Conservation (phyloP, 78 protist species). For the Chrysochromulina parva region DNA sequence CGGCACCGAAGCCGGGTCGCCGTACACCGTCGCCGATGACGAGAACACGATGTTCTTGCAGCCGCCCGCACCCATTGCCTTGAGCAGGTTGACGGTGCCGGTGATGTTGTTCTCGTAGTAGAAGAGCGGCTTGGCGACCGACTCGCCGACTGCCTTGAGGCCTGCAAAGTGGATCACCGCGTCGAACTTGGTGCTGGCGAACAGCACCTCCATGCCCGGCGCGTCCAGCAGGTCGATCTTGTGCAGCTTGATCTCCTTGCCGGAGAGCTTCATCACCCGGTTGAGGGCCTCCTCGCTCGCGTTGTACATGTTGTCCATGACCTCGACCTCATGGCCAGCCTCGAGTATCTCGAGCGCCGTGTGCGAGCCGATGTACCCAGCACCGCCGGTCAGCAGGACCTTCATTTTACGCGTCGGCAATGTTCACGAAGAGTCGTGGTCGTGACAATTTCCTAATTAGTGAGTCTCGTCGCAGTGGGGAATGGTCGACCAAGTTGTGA, state of each 20-base stretch:
- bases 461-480: too few species aligned
- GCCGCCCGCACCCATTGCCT: constrained; percentile 23
- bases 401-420: too few species aligned
- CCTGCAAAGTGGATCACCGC: constrained; percentile 93
- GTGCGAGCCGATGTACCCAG: constrained; percentile 98
- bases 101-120: constrained; percentile 88
- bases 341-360: constrained; percentile 73
- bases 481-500: too few species aligned
- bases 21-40: constrained; percentile 97
- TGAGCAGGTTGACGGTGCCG: constrained; percentile 48
- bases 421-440: too few species aligned
- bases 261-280: constrained; percentile 8
- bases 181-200: neutral
- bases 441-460: too few species aligned
- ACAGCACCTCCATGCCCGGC: neutral
- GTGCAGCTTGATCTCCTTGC: neutral
- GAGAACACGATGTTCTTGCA: constrained; percentile 85
- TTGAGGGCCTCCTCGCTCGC: neutral
- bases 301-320: constrained; percentile 82
- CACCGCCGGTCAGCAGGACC: constrained; percentile 80
- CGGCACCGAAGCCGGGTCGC: constrained; percentile 75
- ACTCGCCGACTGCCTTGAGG: constrained; percentile 93
- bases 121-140: constrained; percentile 73
- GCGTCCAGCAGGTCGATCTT: constrained; percentile 62
- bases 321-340: constrained; percentile 75